Percentiles rank a stretch among this genome's conserved stretches.
Evolutionary conservation across 2,329 filamentous ascomycete genomes (phyloP).

Genomic region (Colletotrichum tanaceti): DNA sequence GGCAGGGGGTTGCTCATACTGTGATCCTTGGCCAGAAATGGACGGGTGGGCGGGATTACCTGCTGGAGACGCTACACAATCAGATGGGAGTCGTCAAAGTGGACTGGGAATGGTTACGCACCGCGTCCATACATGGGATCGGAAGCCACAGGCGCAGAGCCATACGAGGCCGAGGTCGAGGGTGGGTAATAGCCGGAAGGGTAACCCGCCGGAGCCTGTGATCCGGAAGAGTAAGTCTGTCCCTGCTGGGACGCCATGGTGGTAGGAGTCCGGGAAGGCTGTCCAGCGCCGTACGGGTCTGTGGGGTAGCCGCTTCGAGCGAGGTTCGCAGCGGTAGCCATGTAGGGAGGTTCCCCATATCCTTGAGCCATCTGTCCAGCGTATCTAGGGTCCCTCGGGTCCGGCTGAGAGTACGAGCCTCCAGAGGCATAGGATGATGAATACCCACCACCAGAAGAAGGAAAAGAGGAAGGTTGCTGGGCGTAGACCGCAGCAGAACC

Average conservation of each 20-base stretch:
- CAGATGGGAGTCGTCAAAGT: conserved; percentile 48
- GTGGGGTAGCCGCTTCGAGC: conserved; percentile 20
- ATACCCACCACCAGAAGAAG: conserved; percentile 40
- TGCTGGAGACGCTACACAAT: conserved; percentile 66
- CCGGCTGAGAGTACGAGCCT: conserved; percentile 40
- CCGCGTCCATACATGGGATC: conserved; percentile 70
- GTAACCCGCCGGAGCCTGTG: conserved; percentile 36
- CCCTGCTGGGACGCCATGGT: conserved; percentile 35
- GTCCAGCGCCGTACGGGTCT: conserved; percentile 39
- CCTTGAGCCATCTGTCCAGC: conserved; percentile 30
- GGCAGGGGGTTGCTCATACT: conserved; percentile 63
- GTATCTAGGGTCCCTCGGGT: conserved; percentile 40
- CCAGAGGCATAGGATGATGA: conserved; percentile 39
- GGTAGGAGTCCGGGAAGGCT: conserved; percentile 35
- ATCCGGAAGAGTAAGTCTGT: conserved; percentile 39
- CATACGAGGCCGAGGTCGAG: conserved; percentile 23
- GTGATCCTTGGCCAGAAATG: conserved; percentile 56
- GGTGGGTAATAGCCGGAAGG: conserved; percentile 46
- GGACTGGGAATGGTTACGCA: conserved; percentile 55
- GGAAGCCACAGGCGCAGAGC: conserved; percentile 53
- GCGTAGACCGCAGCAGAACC: conserved; percentile 30
- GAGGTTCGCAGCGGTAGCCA: conserved; percentile 35
- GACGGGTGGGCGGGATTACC: conserved; percentile 54
- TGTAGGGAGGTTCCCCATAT: conserved; percentile 39
- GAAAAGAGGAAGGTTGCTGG: conserved; percentile 36